Percentiles rank a stretch among this genome's conserved stretches.
phyloP scores from a whole-genome alignment of 208 protist genomes.

The Crithidia expoeki region DNA sequence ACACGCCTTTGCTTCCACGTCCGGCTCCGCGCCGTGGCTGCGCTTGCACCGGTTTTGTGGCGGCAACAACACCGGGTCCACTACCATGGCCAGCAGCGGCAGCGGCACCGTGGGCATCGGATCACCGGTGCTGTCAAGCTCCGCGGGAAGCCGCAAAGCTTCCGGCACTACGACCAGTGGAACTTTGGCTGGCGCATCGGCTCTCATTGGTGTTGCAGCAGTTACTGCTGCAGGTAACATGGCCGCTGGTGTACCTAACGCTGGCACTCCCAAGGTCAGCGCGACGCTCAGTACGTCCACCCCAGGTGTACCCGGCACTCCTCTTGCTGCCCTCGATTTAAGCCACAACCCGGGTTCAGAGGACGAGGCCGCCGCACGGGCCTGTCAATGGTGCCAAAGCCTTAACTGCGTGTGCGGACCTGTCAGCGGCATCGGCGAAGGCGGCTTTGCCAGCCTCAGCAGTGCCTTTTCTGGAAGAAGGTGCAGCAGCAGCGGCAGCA shows the following conservation, averaged over 20 bases:
- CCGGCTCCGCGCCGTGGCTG: slow-evolving; percentile 10
- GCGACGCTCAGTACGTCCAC: background rate
- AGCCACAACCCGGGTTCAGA: background rate
- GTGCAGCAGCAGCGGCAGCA: background rate
- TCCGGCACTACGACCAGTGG: background rate
- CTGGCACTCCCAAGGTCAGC: background rate
- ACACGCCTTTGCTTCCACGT: background rate
- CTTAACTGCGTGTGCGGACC: slow-evolving; percentile 2
- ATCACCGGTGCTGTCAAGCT: background rate
- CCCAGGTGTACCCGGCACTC: background rate
- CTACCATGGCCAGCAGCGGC: too few relatives aligned
- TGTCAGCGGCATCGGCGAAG: slow-evolving; percentile 3
- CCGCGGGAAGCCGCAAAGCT: background rate
- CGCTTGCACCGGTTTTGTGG: slow-evolving; percentile 4
- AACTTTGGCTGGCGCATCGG: background rate
- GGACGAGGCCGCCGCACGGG: slow-evolving; percentile 1
- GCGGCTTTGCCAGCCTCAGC: background rate
- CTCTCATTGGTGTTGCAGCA: background rate
- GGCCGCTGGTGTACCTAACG: background rate
- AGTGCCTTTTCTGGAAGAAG: too few relatives aligned
- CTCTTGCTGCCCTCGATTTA: background rate
- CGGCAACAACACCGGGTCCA: too few relatives aligned
- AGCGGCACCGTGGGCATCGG: background rate
- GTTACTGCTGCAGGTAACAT: background rate
- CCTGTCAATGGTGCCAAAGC: slow-evolving; percentile 1